Percentiles rank a stretch among this genome's conserved stretches.
Conservation (phyloP, 2,329 filamentous ascomycete species). For the Emergomyces africanus region DNA sequence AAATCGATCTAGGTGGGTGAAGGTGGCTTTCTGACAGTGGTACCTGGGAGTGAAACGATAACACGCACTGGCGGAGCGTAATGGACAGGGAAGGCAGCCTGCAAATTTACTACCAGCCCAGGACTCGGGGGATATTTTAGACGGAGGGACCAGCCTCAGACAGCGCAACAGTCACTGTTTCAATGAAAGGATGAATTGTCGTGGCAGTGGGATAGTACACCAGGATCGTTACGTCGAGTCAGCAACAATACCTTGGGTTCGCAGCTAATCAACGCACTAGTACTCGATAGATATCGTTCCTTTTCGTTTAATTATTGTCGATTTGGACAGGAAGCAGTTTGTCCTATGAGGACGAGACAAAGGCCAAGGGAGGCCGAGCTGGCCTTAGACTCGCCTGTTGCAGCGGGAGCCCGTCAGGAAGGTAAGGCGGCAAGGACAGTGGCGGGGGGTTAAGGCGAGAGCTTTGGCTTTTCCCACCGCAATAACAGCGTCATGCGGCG, state of each 20-base stretch:
- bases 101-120: background rate
- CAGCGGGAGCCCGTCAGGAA: too few species aligned
- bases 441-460: background rate
- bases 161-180: background rate
- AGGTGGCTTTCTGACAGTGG: background rate
- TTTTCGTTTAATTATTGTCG: background rate
- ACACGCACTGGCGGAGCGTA: background rate
- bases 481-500: background rate
- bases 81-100: background rate
- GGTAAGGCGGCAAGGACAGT: too few species aligned
- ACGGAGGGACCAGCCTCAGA: background rate
- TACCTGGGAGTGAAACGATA: conserved; percentile 3
- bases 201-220: too few species aligned
- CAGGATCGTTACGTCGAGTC: background rate
- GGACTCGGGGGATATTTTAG: too few species aligned
- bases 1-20: background rate
- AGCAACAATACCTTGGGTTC: background rate
- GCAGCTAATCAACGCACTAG: background rate
- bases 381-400: too few species aligned
- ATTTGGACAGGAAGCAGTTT: background rate
- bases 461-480: background rate
- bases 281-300: background rate
- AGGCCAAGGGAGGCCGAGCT: too few species aligned
- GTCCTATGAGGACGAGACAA: background rate
- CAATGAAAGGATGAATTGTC: background rate